These are phyloP conservation scores for Deinandra increscens DNA, from an alignment of 129 eudicot species.

Conservation along the genomic window DNA sequence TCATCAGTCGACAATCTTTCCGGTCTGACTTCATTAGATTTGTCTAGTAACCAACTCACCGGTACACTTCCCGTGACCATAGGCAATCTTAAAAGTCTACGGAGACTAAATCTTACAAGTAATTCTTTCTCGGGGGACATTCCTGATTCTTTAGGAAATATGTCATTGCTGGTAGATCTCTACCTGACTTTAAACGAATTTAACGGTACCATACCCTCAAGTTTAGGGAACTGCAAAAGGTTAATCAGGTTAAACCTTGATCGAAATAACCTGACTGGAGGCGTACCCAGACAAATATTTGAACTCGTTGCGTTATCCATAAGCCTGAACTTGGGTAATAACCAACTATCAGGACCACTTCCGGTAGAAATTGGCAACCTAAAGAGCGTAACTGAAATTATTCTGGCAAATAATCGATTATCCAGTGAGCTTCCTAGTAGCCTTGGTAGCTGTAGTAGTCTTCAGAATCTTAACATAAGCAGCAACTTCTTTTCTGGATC, in stretches of 20 bases:
- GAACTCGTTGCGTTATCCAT: constrained; percentile 23
- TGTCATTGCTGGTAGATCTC: constrained; percentile 23
- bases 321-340: constrained; percentile 29
- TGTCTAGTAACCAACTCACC: constrained; percentile 24
- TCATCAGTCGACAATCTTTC: constrained; percentile 26
- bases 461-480: constrained; percentile 20
- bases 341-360: constrained; percentile 35
- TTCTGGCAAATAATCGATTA: constrained; percentile 31
- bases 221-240: constrained; percentile 27
- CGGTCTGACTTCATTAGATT: constrained; percentile 19
- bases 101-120: constrained; percentile 12
- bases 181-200: constrained; percentile 20
- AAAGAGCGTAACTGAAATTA: constrained; percentile 15
- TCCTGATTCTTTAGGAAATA: constrained; percentile 30
- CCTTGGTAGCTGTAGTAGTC: constrained; percentile 38
- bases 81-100: constrained; percentile 24
- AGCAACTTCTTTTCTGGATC: constrained; percentile 33
- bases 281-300: constrained; percentile 30
- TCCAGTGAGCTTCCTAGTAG: constrained; percentile 44
- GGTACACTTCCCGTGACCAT: constrained; percentile 27
- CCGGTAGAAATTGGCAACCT: constrained; percentile 37
- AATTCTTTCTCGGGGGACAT: constrained; percentile 29
- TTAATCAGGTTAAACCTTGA: constrained; percentile 25
- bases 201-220: constrained; percentile 28
- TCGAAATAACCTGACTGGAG: constrained; percentile 35